Evolutionary conservation across 148 eudicot genomes (phyloP).

Genomic region (Vaccinium myrtillus): DNA sequence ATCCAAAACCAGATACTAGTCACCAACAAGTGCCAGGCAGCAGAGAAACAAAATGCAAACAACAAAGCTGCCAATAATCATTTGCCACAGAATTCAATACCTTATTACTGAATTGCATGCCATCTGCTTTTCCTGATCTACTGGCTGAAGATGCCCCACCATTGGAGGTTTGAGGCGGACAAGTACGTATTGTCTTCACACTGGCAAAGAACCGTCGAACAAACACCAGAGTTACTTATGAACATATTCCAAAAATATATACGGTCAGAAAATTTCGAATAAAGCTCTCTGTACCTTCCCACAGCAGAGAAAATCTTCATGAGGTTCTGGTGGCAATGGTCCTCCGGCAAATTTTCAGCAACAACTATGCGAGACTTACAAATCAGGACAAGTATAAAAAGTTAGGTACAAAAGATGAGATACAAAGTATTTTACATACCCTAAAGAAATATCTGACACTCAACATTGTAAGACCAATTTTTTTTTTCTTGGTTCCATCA

Average conservation of each 20-base stretch:
- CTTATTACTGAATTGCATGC: constrained; percentile 58
- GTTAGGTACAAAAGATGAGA: background rate
- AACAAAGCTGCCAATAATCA: background rate
- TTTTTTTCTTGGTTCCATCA: background rate
- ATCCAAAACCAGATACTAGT: constrained; percentile 14
- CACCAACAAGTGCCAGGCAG: background rate
- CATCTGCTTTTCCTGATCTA: constrained; percentile 63
- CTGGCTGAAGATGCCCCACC: constrained; percentile 71
- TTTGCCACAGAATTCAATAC: constrained; percentile 34
- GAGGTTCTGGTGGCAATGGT: constrained; percentile 96
- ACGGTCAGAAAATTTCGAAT: background rate
- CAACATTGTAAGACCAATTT: background rate
- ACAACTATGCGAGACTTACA: constrained; percentile 81
- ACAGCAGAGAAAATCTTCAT: constrained; percentile 92
- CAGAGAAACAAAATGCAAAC: background rate
- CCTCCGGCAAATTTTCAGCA: constrained; percentile 96
- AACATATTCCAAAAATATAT: background rate
- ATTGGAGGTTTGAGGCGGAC: constrained; percentile 82
- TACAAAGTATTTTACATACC: background rate
- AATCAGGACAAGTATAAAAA: constrained; percentile 4
- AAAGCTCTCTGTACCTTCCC: constrained; percentile 62
- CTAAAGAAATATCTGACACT: background rate
- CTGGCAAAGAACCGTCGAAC: constrained; percentile 35
- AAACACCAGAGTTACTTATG: background rate
- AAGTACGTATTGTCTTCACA: constrained; percentile 90